Evolutionary conservation across 495 filamentous ascomycete genomes (phyloP), one percentile per base, ranked within the genome.

Genomic region (Penicillium cosmopolitanum): DNA sequence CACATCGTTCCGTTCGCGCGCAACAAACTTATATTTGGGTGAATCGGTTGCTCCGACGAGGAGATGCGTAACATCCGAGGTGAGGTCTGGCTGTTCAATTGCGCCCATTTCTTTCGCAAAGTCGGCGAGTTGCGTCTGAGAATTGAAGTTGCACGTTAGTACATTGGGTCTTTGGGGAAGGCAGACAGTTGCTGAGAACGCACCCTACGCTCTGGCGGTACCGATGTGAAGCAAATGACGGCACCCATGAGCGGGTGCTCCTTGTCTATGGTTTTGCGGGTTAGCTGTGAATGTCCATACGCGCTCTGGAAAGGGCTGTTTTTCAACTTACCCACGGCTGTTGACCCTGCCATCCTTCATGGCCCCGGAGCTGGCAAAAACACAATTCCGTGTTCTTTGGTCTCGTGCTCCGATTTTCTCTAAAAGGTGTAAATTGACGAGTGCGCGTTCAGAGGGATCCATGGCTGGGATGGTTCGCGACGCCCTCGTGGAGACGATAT

Each of bases 11-110:
- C 95, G 83, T 69, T 93, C 90, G 60, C 86, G 92, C 21, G 95
- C 95, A 66, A 97, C 94, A 75, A 95, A 97, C 67, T 87, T 89
- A 78, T 98, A 98, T 72, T 98, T 98, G 13, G 88, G 84, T 0
- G 93, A 97, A 63, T 91, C 82, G 56, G 89, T 88, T 57, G 90
- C 87, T 66, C 93, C 95, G 62, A 96, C 90, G 62, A 98, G 85
- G 31, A 98, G 84, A 77, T 98, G 95, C 3, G 95, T 98, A 58
- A 96, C 92, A 70, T 97, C 92, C 47, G 90, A 90, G 34, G 95
- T 98, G n/a, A 98, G 87, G 72, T 98, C 92, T 67, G 90, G 86
- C 57, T 89, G 88, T 78, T 94, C 89, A 57, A 81, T 75, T 33
- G 93, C 95, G 58, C 95, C 95, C 84, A 98, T 94, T 64, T 96